A percentile compares a stretch with the other conserved stretches of the same genome.
Conservation (phyloP, 2,329 filamentous ascomycete genomes). For the Talaromyces sp. region DNA sequence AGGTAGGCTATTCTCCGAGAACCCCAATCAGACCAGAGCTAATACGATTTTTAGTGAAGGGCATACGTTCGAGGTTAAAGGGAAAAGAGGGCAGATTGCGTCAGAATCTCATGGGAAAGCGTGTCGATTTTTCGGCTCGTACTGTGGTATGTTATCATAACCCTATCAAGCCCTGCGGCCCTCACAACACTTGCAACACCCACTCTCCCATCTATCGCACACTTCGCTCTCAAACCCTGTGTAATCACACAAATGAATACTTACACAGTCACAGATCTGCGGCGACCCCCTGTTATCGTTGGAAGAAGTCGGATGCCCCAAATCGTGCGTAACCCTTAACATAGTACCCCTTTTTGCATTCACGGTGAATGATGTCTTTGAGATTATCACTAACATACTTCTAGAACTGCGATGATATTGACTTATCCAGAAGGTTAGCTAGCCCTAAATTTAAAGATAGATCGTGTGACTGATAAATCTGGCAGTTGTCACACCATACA, state of each 20-base stretch:
- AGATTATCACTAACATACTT: not conserved
- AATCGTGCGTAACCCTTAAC: not conserved
- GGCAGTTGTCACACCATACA: conserved; percentile 86
- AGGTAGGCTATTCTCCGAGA: too few relatives aligned
- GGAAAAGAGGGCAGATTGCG: conserved; percentile 97
- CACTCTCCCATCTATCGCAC: not conserved
- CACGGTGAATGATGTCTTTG: too few relatives aligned
- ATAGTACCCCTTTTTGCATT: too few relatives aligned
- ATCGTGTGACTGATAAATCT: too few relatives aligned
- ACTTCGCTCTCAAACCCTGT: not conserved
- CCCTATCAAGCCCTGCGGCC: not conserved
- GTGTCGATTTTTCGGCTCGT: conserved; percentile 98
- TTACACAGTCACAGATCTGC: not conserved
- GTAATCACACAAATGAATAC: not conserved
- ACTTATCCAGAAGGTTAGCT: conserved; percentile 74
- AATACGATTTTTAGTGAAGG: conserved; percentile 68
- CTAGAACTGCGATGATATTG: conserved; percentile 73
- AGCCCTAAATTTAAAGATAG: too few relatives aligned
- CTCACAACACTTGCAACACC: too few relatives aligned
- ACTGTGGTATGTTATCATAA: conserved; percentile 77
- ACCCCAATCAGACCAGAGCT: too few relatives aligned
- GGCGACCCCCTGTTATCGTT: conserved; percentile 86
- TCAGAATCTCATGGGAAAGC: conserved; percentile 99
- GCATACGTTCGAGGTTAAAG: conserved; percentile 94
- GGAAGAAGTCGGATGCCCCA: conserved; percentile 73